Evolutionary conservation across 768 basidiomycete species (phyloP).

Genomic region (Dendrothele bispora): DNA sequence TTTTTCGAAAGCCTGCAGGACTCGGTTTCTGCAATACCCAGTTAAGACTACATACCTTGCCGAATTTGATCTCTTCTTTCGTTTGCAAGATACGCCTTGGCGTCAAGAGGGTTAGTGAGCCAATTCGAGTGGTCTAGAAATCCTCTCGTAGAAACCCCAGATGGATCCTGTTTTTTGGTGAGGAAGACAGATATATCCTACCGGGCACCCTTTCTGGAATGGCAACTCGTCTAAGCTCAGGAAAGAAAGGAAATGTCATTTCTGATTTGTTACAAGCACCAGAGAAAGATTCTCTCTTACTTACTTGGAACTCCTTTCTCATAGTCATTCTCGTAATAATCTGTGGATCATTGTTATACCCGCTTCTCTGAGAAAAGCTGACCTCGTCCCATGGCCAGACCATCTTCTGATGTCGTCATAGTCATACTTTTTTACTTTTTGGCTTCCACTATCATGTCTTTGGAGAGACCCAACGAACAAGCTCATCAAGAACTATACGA

Average conservation of each 20-base stretch:
- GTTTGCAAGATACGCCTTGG: neutral
- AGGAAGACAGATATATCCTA: neutral
- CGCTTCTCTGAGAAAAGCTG: no score
- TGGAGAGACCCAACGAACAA: conserved; percentile 25
- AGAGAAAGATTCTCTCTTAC: no score
- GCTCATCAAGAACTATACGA: conserved; percentile 43
- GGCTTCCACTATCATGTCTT: conserved; percentile 20
- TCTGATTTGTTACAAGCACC: no score
- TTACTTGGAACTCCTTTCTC: no score
- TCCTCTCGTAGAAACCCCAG: neutral
- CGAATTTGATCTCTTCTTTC: neutral
- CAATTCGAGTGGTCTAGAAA: conserved; percentile 7
- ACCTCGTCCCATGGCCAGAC: neutral
- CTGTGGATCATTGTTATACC: no score
- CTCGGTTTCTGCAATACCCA: neutral
- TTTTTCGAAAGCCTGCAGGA: neutral
- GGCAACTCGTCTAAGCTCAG: neutral
- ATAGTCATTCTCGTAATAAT: no score
- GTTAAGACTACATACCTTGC: neutral
- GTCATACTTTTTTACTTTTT: neutral
- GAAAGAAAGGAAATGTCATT: no score
- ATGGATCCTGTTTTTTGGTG: neutral
- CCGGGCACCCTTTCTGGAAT: neutral
- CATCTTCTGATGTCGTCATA: neutral
- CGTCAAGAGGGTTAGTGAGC: neutral